Conservation (phyloP, 768 basidiomycete species). For the Cystobasidium tubakii region DNA sequence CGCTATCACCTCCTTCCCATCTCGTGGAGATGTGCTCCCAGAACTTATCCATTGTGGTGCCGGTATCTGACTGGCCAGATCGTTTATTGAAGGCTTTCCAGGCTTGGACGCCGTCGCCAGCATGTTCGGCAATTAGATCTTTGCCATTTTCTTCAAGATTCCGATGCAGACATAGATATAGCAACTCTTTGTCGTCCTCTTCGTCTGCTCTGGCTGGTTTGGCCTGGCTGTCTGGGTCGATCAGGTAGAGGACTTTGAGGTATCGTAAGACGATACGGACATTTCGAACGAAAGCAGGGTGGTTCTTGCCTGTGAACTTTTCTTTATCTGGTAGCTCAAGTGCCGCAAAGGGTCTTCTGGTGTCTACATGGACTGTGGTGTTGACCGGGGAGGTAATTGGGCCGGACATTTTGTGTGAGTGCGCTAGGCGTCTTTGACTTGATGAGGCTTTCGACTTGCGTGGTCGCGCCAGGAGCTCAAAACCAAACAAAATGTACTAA, state of each 20-base stretch:
- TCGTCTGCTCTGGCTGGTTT: not conserved
- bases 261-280: not conserved
- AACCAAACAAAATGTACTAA: no score
- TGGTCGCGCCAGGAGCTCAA: no score
- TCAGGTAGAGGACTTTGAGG: not conserved
- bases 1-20: not conserved
- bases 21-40: not conserved
- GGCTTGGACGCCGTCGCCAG: not conserved
- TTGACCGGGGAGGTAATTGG: not conserved
- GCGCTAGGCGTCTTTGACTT: not conserved
- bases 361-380: not conserved
- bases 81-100: not conserved
- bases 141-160: slow-evolving; percentile 7
- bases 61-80: not conserved
- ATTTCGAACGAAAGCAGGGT: not conserved
- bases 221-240: not conserved
- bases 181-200: not conserved
- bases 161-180: not conserved
- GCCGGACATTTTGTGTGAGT: not conserved
- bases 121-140: not conserved
- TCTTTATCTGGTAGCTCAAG: not conserved
- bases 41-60: slow-evolving; percentile 1
- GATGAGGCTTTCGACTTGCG: no score
- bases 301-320: not conserved
- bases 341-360: not conserved